Evolutionary conservation across 768 basidiomycete species (phyloP).

Genomic region (Leucocoprinus birnbaumii): DNA sequence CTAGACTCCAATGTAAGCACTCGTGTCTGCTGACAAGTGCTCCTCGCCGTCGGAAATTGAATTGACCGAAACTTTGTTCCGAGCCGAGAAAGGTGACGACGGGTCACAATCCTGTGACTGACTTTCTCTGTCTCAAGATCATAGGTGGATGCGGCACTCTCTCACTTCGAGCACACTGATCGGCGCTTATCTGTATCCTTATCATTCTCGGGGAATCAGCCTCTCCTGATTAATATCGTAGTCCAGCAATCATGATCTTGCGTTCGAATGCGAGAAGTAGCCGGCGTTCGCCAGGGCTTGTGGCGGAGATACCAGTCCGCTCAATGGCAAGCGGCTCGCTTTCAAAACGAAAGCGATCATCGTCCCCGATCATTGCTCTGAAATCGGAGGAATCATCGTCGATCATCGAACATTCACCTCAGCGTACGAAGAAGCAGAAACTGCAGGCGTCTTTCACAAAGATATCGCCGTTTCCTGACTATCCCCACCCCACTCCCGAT

Average conservation of each 20-base stretch:
- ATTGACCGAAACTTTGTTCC: no score
- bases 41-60: no score
- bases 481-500: slow-evolving; percentile 37
- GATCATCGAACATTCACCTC: not conserved
- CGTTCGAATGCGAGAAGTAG: not conserved
- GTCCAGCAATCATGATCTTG: not conserved
- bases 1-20: no score
- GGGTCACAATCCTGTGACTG: no score
- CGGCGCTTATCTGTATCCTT: no score
- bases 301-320: not conserved
- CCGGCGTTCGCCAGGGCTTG: not conserved
- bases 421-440: slow-evolving; percentile 47
- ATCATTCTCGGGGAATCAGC: no score
- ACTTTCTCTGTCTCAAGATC: no score
- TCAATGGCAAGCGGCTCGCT: slow-evolving; percentile 2
- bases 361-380: not conserved
- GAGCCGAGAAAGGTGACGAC: no score
- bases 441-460: slow-evolving; percentile 37
- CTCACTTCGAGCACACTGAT: no score
- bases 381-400: not conserved
- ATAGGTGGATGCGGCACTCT: no score
- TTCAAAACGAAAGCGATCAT: not conserved
- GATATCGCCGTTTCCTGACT: slow-evolving; percentile 47
- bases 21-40: no score
- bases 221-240: not conserved